Base-by-base conservation (phyloP, 352 stramenopile species). In the Pythium aristosporum region DNA sequence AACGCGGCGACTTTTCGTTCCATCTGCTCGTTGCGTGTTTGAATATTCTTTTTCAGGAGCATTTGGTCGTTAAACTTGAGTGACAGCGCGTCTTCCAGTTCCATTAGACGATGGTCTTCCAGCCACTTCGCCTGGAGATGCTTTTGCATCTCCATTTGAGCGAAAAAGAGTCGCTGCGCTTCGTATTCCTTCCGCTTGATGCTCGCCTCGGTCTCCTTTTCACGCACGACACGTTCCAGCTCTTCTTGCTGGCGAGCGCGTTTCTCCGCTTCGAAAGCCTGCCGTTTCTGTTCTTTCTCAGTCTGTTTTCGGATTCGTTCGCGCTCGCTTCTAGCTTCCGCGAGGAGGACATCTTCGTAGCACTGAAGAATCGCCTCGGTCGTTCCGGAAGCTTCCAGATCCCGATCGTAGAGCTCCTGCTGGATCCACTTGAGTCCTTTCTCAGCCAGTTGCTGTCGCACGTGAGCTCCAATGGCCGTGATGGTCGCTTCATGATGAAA, bases 361-460 rank as follows among this genome's bases (percentile, higher is more conserved):
- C 64, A 59, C 42, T 72, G 21, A 16, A 92, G 57, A 53, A 94
- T 85, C 20, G 56, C 34, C 10, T 72, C 63, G 0, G 71, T 79
- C 0, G 63, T 54, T 20, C 85, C 83, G 23, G 76, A 75, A 0
- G 83, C 78, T 47, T 94, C 83, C 23, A 90, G 56, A 1, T 77
- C 79, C 10, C 83, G 81, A 44, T 94, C 83, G 54, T 88, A 89
- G 10, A 94, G 75, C 56, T 94, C 85, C 63, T 94, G 85, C 39
- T 91, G 85, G 48, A 94, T 82, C 73, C 83, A 90, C 49, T 87
- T 77, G 36, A 92, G 65, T 0, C 85, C 83, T 5, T 77, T 61
- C 13, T 63, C 65, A 10, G 30, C 49, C 13, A 89, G 51, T 5
- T 85, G 30, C 10, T 73, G 60, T 7, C 34, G 54, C 2, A 87